A percentile compares a stretch with the other conserved stretches of the same genome.
phyloP scores from a whole-genome alignment of 2,329 filamentous ascomycete species.

The Nectriaceae sp. region DNA sequence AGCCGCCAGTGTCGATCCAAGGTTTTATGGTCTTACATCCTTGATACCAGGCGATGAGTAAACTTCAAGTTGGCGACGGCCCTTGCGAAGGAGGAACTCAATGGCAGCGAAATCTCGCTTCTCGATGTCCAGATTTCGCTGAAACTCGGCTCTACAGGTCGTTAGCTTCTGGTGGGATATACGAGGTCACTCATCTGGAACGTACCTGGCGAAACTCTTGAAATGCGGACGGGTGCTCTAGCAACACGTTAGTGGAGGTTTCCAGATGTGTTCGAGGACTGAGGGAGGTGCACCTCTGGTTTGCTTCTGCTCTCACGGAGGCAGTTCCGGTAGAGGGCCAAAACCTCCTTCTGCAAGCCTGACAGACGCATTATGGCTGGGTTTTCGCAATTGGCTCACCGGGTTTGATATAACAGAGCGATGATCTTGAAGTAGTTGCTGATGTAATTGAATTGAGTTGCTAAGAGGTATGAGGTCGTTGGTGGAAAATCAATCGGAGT shows the following conservation, averaged over 20 bases:
- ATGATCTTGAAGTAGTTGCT: background rate
- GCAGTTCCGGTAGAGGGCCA: slow-evolving; percentile 84
- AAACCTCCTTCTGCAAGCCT: slow-evolving; percentile 86
- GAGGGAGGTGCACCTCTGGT: slow-evolving; percentile 56
- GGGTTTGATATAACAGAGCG: too few species aligned
- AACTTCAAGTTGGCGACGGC: slow-evolving; percentile 76
- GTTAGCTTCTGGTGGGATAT: slow-evolving; percentile 6
- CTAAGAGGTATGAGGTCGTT: background rate
- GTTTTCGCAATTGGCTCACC: background rate
- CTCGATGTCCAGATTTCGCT: slow-evolving; percentile 66
- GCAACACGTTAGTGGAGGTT: slow-evolving; percentile 13
- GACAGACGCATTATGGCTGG: slow-evolving; percentile 54
- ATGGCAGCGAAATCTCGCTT: slow-evolving; percentile 86
- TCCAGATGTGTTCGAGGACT: background rate
- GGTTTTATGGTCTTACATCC: slow-evolving; percentile 58
- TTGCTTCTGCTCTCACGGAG: slow-evolving; percentile 81
- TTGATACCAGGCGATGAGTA: slow-evolving; percentile 81
- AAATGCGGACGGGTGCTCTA: slow-evolving; percentile 64
- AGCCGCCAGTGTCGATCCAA: background rate
- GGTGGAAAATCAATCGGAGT: background rate
- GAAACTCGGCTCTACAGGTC: slow-evolving; percentile 70
- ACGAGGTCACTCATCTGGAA: slow-evolving; percentile 3
- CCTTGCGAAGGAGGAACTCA: slow-evolving; percentile 82
- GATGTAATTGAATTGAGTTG: slow-evolving; percentile 1
- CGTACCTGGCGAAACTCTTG: slow-evolving; percentile 63